Percentiles rank a stretch among this genome's conserved stretches.
These are phyloP conservation scores for Penicillium verrucosum DNA, from an alignment of 2,329 filamentous ascomycete genomes.

Conservation along the genomic window DNA sequence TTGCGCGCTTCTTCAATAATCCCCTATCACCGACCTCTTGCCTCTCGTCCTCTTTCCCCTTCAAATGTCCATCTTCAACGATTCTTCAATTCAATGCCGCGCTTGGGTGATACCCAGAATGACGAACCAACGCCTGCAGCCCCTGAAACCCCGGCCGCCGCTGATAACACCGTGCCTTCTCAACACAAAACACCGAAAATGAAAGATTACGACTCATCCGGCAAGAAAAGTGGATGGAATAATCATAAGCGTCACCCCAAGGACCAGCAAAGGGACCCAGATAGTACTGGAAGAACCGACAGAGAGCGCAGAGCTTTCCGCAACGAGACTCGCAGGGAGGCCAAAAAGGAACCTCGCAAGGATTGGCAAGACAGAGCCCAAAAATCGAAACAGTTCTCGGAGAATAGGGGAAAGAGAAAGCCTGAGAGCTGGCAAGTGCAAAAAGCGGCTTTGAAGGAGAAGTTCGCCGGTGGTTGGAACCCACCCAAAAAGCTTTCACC, in stretches of 20 bases:
- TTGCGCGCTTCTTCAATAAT: constrained; percentile 5
- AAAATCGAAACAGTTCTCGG: constrained; percentile 7
- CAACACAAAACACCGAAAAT: not conserved
- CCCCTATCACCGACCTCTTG: not conserved
- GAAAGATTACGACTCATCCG: not conserved
- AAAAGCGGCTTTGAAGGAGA: constrained; percentile 69
- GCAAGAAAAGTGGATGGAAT: not conserved
- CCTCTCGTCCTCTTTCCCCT: constrained; percentile 1
- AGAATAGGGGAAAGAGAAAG: constrained; percentile 31
- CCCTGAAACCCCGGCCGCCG: not conserved
- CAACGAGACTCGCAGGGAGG: constrained; percentile 6
- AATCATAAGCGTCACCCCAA: not conserved
- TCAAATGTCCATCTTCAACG: not conserved
- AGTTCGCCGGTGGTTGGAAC: constrained; percentile 76
- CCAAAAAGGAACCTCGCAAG: constrained; percentile 2
- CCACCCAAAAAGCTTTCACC: constrained; percentile 86
- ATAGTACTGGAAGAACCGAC: not conserved
- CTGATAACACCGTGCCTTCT: not conserved
- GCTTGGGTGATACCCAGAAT: not conserved
- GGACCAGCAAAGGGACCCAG: not conserved
- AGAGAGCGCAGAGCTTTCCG: constrained; percentile 9
- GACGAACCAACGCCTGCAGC: not conserved
- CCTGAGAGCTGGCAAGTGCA: constrained; percentile 68
- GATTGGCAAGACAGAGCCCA: constrained; percentile 7
- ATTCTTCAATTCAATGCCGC: not conserved